Evolutionary conservation across 257 asterid genomes (phyloP).

Genomic region (Capsicum rhomboideum): DNA sequence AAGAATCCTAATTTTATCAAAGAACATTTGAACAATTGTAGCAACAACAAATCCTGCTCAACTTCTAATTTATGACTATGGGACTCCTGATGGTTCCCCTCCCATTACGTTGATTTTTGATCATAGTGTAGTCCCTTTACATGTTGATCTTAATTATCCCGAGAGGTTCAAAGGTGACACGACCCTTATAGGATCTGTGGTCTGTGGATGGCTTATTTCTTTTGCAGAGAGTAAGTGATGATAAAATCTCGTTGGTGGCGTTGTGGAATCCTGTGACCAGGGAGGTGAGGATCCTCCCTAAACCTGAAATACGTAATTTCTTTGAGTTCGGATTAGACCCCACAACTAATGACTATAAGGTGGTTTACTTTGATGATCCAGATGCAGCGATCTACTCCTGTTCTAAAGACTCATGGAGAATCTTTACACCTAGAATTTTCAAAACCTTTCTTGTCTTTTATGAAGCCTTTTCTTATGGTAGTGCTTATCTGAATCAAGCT

Average conservation of each 20-base stretch:
- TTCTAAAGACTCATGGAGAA: no score
- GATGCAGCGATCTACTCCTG: no score
- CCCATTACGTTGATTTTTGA: background rate
- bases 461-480: no score
- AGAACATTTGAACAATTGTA: background rate
- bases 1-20: background rate
- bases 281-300: background rate
- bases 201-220: no score
- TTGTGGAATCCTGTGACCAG: background rate
- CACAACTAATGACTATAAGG: background rate
- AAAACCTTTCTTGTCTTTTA: no score
- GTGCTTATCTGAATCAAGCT: no score
- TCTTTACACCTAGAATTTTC: no score
- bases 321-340: background rate
- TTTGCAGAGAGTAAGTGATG: no score
- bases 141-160: background rate
- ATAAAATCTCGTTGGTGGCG: background rate
- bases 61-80: no score
- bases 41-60: background rate
- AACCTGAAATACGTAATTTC: background rate
- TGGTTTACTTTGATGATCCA: background rate
- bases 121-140: background rate
- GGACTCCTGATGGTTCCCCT: background rate
- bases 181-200: no score
- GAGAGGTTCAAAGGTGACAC: no score